phyloP scores from a whole-genome alignment of 495 filamentous ascomycete species.

The Massariosphaeria phaeospora region DNA sequence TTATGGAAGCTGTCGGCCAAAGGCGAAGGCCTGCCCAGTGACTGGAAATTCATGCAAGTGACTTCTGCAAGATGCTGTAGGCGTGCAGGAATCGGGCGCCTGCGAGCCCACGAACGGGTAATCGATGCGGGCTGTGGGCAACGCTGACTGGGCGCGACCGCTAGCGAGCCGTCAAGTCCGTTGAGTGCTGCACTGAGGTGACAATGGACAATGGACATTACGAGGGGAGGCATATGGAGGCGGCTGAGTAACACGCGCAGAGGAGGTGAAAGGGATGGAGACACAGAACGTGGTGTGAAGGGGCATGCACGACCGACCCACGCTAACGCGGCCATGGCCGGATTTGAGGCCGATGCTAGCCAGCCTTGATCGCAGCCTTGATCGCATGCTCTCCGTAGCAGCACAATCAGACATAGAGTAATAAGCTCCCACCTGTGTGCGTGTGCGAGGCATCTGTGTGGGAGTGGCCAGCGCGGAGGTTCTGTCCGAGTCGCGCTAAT shows the following conservation, averaged over 20 bases:
- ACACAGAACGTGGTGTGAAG: slow-evolving; percentile 10
- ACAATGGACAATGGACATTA: too few species aligned
- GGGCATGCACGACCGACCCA: too few species aligned
- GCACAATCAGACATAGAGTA: too few species aligned
- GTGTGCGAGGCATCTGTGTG: not conserved
- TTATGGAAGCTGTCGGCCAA: slow-evolving; percentile 9
- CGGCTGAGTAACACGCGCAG: not conserved
- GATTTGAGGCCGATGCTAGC: too few species aligned
- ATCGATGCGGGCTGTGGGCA: not conserved
- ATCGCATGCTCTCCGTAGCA: too few species aligned
- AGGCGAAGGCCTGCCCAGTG: slow-evolving; percentile 27
- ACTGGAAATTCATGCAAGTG: slow-evolving; percentile 31
- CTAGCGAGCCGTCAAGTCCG: not conserved
- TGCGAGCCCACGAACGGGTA: not conserved
- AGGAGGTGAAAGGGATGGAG: slow-evolving; percentile 6
- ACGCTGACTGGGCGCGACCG: not conserved
- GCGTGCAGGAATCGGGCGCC: slow-evolving; percentile 29
- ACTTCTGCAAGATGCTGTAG: slow-evolving; percentile 31
- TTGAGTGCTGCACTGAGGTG: not conserved
- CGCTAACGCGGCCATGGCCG: too few species aligned
- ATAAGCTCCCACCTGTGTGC: too few species aligned
- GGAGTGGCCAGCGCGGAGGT: not conserved
- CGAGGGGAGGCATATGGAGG: not conserved
- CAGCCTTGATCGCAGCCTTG: too few species aligned
- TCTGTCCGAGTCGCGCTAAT: too few species aligned